These are phyloP conservation scores for Biancaea sappan DNA, from an alignment of 306 rosid genomes.

Conservation along the genomic window DNA sequence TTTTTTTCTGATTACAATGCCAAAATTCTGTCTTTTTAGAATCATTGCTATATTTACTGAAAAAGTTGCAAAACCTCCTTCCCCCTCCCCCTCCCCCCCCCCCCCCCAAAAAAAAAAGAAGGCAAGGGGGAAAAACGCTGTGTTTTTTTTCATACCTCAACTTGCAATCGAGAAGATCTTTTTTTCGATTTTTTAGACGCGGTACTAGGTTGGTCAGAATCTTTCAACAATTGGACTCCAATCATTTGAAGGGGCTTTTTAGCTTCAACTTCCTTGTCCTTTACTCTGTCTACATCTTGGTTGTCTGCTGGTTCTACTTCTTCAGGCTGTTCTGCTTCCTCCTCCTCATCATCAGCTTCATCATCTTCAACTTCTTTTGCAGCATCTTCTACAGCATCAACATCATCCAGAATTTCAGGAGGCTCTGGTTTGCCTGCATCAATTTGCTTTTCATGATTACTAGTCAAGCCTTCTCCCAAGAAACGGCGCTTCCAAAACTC, in stretches of 20 bases:
- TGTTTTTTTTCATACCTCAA: slow-evolving; percentile 59
- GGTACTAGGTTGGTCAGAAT: slow-evolving; percentile 59
- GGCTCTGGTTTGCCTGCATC: slow-evolving; percentile 44
- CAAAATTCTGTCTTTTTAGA: neutral
- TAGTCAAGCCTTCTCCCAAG: slow-evolving; percentile 76
- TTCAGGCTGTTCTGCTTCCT: slow-evolving; percentile 60
- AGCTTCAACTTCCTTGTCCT: slow-evolving; percentile 78
- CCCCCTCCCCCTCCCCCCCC: neutral
- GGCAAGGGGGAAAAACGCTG: slow-evolving; percentile 8
- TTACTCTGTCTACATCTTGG: slow-evolving; percentile 78
- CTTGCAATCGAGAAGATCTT: slow-evolving; percentile 44
- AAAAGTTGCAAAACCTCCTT: slow-evolving; percentile 10
- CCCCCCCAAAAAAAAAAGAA: neutral
- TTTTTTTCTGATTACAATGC: too few relatives aligned
- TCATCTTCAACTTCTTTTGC: slow-evolving; percentile 77
- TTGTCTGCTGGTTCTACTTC: slow-evolving; percentile 71
- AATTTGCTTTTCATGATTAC: slow-evolving; percentile 45
- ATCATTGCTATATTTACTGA: slow-evolving; percentile 9
- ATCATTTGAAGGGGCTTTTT: slow-evolving; percentile 95
- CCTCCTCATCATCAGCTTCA: slow-evolving; percentile 67
- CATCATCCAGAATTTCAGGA: slow-evolving; percentile 58
- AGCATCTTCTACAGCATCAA: slow-evolving; percentile 59
- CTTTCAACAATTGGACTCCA: slow-evolving; percentile 90
- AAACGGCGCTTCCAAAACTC: slow-evolving; percentile 94
- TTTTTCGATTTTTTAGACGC: slow-evolving; percentile 70